Conservation (phyloP, 129 eudicot species). For the Flaveria robusta region DNA sequence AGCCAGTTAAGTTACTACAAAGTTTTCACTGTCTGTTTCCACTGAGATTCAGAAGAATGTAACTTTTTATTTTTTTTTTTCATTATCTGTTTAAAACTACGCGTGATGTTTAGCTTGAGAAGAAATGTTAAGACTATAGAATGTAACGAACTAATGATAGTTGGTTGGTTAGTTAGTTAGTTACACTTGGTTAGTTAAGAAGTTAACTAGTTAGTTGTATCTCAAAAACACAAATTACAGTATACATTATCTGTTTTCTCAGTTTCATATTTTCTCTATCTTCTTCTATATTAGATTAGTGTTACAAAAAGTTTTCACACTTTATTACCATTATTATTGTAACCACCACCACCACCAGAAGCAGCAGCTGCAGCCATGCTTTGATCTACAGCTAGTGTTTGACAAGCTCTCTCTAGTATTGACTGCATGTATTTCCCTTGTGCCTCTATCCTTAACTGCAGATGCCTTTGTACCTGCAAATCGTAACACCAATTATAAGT, state of each 20-base stretch:
- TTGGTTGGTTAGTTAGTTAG: not conserved
- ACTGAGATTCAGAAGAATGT: no score
- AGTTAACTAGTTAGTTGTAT: not conserved
- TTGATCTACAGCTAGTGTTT: constrained; percentile 83
- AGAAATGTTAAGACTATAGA: not conserved
- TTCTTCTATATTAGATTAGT: not conserved
- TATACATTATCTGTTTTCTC: not conserved
- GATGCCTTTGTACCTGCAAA: constrained; percentile 83
- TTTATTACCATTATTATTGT: constrained; percentile 29
- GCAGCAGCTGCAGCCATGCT: constrained; percentile 43
- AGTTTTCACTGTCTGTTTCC: not conserved
- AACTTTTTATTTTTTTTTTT: no score
- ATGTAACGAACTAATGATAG: not conserved
- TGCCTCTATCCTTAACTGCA: constrained; percentile 90
- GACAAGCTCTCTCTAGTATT: constrained; percentile 92
- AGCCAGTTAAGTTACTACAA: not conserved
- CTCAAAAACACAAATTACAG: not conserved
- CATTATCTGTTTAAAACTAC: not conserved
- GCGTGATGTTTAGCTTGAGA: not conserved
- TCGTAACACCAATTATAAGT: not conserved
- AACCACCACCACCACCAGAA: not conserved
- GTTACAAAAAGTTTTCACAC: constrained; percentile 1
- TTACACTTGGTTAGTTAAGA: not conserved
- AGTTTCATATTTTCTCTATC: not conserved
- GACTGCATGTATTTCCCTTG: constrained; percentile 99